Percentiles rank a stretch among this genome's conserved stretches.
phyloP scores from a whole-genome alignment of 2,329 filamentous ascomycete species.

The Fusarium sp. region DNA sequence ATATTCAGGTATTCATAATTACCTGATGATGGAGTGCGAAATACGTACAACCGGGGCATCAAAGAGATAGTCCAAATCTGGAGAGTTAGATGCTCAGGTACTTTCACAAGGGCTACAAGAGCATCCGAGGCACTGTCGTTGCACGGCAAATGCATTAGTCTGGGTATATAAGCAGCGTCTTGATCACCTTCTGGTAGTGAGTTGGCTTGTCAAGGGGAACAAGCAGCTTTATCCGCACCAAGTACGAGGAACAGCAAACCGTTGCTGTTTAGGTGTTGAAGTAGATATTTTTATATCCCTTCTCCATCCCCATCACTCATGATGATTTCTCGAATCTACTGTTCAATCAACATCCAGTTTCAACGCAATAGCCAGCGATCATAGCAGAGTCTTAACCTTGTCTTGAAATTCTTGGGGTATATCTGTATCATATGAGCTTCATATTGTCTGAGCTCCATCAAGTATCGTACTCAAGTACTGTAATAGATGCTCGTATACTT shows the following conservation, averaged over 20 bases:
- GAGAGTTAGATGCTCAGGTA: too few relatives aligned
- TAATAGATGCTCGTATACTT: too few relatives aligned
- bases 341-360: not conserved
- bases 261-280: not conserved
- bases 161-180: not conserved
- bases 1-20: too few relatives aligned
- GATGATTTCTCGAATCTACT: accelerated
- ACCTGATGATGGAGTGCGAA: too few relatives aligned
- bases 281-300: not conserved
- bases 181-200: not conserved
- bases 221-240: not conserved
- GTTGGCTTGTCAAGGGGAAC: not conserved
- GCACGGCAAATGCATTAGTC: too few relatives aligned
- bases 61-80: too few relatives aligned
- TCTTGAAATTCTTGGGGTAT: constrained; percentile 17
- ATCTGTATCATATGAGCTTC: too few relatives aligned
- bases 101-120: too few relatives aligned
- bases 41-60: too few relatives aligned
- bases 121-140: too few relatives aligned
- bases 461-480: too few relatives aligned
- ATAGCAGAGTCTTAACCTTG: not conserved
- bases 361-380: not conserved
- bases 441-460: not conserved
- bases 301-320: accelerated
- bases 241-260: not conserved